A percentile compares a stretch with the other conserved stretches of the same genome.
phyloP scores from a whole-genome alignment of 305 asterid species.

The Fraxinus nigra region DNA sequence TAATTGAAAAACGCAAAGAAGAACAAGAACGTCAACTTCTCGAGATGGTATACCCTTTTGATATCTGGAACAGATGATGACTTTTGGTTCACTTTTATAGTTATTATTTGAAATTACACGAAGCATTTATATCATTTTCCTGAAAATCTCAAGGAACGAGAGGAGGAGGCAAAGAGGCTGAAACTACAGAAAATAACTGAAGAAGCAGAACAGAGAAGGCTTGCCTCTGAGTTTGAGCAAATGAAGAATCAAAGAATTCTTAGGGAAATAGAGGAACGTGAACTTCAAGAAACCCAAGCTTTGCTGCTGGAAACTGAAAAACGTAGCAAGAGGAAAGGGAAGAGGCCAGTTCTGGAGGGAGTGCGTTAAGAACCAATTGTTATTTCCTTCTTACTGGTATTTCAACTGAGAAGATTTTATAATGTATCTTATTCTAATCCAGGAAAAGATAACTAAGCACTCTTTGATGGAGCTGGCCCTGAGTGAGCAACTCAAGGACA shows the following conservation, averaged over 20 bases:
- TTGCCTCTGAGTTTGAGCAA: slow-evolving; percentile 77
- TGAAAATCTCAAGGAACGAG: slow-evolving; percentile 63
- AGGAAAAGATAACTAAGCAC: slow-evolving; percentile 79
- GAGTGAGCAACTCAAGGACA: slow-evolving; percentile 79
- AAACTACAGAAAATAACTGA: slow-evolving; percentile 75
- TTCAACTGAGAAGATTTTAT: not conserved
- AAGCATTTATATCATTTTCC: not conserved
- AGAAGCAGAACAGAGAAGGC: slow-evolving; percentile 91
- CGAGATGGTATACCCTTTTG: slow-evolving; percentile 62
- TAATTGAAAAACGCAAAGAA: slow-evolving; percentile 97
- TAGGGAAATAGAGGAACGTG: slow-evolving; percentile 86
- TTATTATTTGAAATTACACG: not conserved
- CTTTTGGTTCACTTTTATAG: not conserved
- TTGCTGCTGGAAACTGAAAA: slow-evolving; percentile 55
- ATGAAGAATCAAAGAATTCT: slow-evolving; percentile 76
- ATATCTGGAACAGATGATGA: not conserved
- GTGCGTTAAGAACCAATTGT: slow-evolving; percentile 38
- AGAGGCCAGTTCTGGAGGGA: slow-evolving; percentile 72
- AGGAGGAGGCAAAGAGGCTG: slow-evolving; percentile 76
- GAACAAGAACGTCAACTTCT: slow-evolving; percentile 91
- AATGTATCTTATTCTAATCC: slow-evolving; percentile 15
- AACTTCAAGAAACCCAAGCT: slow-evolving; percentile 78
- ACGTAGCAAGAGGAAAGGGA: slow-evolving; percentile 57
- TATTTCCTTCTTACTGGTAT: not conserved
- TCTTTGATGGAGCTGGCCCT: slow-evolving; percentile 62